Conservation (phyloP, 768 basidiomycete genomes). For the Suillus discolor region DNA sequence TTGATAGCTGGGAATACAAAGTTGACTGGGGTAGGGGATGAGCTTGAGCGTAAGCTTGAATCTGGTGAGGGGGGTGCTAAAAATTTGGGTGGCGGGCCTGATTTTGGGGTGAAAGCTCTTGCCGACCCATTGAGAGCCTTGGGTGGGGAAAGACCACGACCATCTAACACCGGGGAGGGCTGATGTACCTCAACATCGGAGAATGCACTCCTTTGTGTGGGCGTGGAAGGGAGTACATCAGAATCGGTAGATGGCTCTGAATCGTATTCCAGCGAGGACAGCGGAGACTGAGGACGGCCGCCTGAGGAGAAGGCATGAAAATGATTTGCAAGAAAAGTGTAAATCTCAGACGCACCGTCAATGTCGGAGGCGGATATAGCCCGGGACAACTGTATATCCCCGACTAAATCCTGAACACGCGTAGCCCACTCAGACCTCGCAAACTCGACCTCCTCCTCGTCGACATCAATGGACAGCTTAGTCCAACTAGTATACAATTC, state of each 20-base stretch:
- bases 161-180: constrained; percentile 4
- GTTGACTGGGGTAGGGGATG: constrained; percentile 20
- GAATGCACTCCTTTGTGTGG: constrained; percentile 8
- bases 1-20: constrained; percentile 55
- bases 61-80: constrained; percentile 18
- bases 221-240: constrained; percentile 10
- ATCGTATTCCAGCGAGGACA: constrained; percentile 13
- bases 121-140: constrained; percentile 43
- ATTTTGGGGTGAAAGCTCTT: constrained; percentile 46
- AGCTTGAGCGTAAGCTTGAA: constrained; percentile 6
- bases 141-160: constrained; percentile 1
- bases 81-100: constrained; percentile 28
- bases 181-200: constrained; percentile 9
- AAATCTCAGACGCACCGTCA: constrained; percentile 10
- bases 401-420: constrained; percentile 43
- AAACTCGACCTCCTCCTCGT: constrained; percentile 36
- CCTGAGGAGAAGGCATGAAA: not conserved
- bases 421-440: constrained; percentile 46
- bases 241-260: constrained; percentile 13
- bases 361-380: not conserved
- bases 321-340: not conserved
- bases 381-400: constrained; percentile 16
- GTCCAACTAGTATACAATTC: constrained; percentile 1
- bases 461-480: constrained; percentile 21
- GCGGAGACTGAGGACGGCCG: constrained; percentile 8